These are phyloP conservation scores for Pseudogymnoascus sp. DNA, from an alignment of 2,329 filamentous ascomycete species.

Conservation along the genomic window DNA sequence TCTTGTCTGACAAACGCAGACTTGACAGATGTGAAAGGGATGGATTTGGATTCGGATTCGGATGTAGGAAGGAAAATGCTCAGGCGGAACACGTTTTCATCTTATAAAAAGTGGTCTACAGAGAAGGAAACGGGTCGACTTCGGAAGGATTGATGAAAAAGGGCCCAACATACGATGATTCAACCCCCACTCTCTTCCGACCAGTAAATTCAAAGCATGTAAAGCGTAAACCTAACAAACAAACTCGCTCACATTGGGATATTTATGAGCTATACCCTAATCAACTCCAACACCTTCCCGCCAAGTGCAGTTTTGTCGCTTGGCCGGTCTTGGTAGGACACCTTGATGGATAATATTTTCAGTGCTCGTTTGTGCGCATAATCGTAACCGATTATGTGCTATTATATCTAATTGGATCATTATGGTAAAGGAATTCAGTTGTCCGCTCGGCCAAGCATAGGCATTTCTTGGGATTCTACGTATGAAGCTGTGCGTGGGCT, in stretches of 20 bases:
- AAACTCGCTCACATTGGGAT: background rate
- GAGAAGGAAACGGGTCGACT: background rate
- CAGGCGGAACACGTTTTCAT: background rate
- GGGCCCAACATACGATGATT: constrained; percentile 2
- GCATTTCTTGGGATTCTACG: background rate
- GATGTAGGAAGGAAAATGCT: background rate
- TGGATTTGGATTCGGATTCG: too few species aligned
- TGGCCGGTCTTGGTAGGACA: background rate
- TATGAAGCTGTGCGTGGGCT: background rate
- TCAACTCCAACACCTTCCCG: background rate
- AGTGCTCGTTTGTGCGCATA: background rate
- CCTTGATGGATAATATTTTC: background rate
- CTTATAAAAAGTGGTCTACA: constrained; percentile 1
- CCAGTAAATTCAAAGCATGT: background rate
- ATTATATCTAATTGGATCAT: background rate
- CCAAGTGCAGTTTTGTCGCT: background rate
- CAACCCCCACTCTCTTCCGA: background rate
- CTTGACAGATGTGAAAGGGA: background rate
- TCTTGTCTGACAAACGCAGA: background rate
- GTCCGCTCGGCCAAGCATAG: background rate
- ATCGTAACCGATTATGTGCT: background rate
- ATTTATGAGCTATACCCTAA: background rate
- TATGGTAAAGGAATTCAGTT: background rate
- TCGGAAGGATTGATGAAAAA: background rate
- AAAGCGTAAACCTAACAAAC: background rate